Percentiles rank a stretch among this genome's conserved stretches.
These are phyloP conservation scores for Plectranthus barbatus DNA, from an alignment of 257 asterid genomes.

Conservation along the genomic window DNA sequence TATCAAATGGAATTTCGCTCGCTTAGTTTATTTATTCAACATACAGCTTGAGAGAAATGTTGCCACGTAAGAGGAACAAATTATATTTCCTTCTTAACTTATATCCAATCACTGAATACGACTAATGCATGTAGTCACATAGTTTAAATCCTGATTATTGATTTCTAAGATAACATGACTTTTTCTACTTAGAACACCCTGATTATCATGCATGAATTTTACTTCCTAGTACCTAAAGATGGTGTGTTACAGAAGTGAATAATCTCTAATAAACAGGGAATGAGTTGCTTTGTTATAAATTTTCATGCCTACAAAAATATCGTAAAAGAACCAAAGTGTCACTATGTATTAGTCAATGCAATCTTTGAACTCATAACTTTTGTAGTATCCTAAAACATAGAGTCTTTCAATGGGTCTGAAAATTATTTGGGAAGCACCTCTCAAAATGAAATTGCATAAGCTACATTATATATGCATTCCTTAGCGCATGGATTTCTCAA, in stretches of 20 bases:
- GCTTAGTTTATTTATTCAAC: constrained; percentile 81
- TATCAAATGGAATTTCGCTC: constrained; percentile 67
- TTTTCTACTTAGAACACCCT: neutral
- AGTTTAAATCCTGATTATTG: neutral
- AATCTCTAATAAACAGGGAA: neutral
- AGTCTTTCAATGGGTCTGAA: neutral
- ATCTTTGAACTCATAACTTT: neutral
- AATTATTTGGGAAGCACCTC: neutral
- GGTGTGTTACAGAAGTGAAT: neutral
- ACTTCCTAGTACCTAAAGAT: neutral
- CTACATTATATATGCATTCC: neutral
- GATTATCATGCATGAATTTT: neutral
- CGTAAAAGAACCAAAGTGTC: neutral
- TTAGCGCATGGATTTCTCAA: neutral
- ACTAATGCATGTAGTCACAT: constrained; percentile 1
- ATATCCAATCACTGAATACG: neutral
- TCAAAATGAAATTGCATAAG: neutral
- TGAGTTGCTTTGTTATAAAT: neutral
- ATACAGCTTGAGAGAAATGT: constrained; percentile 87
- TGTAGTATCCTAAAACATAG: neutral
- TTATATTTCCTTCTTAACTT: constrained; percentile 10
- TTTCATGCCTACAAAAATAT: neutral
- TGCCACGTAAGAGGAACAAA: constrained; percentile 63
- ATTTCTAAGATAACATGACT: neutral
- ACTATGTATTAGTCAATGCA: neutral